These are phyloP conservation scores for Chlorella sp. DNA, from an alignment of 139 green algal genomes.

Conservation along the genomic window DNA sequence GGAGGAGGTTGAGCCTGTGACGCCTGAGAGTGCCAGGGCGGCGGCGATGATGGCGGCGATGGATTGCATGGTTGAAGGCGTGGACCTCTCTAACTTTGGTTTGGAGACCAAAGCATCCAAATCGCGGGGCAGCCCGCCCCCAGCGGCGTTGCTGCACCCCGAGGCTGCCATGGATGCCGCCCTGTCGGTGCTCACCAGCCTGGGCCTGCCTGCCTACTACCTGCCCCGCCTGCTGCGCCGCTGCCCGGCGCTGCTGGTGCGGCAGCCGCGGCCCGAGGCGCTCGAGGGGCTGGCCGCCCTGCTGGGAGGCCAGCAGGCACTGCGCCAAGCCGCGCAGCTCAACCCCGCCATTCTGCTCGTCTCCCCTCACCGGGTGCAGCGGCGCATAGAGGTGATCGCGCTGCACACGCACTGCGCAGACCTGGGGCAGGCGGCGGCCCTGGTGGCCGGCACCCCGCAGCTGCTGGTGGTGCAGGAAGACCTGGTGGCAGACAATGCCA, in stretches of 20 bases:
- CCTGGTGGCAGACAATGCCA: background rate
- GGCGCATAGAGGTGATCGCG: background rate
- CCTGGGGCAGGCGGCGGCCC: background rate
- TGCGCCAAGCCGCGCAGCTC: background rate
- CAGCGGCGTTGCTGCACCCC: background rate
- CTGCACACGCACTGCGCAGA: background rate
- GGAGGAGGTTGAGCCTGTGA: too few species aligned
- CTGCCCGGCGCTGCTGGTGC: conserved; percentile 2
- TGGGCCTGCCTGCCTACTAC: background rate
- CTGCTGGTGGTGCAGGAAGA: background rate
- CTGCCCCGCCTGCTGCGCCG: background rate
- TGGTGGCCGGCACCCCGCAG: background rate
- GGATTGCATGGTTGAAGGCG: too few species aligned
- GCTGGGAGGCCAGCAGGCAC: background rate
- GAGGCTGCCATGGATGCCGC: background rate
- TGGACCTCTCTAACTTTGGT: too few species aligned
- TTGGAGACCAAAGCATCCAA: too few species aligned
- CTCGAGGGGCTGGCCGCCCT: background rate
- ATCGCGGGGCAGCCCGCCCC: background rate
- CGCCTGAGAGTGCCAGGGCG: background rate
- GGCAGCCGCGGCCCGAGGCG: background rate
- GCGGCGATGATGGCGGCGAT: background rate
- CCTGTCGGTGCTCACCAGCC: background rate
- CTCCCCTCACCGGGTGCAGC: background rate
- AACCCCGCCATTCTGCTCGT: background rate